Evolutionary conservation across 352 stramenopile genomes (phyloP).

Genomic region (Thraustochytrium striatum): DNA sequence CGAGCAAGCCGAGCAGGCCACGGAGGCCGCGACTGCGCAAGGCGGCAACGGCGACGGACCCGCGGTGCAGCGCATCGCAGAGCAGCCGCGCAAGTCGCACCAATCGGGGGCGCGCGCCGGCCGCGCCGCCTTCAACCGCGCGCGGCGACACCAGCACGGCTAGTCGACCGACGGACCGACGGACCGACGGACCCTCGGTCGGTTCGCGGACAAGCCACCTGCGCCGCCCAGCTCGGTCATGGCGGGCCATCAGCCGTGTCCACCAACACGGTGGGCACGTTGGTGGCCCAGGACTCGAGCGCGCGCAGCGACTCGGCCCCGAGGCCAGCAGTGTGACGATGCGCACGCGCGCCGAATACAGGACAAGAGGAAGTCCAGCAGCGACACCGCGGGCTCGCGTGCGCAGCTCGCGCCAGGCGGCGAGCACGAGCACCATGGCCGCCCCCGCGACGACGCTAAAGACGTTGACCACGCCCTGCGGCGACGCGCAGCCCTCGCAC

Average conservation of each 20-base stretch:
- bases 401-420: slow-evolving; percentile 12
- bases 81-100: too few relatives aligned
- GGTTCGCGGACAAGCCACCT: too few relatives aligned
- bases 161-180: too few relatives aligned
- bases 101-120: too few relatives aligned
- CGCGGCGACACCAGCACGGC: too few relatives aligned
- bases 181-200: too few relatives aligned
- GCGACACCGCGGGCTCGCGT: not conserved
- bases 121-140: too few relatives aligned
- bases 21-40: too few relatives aligned
- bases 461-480: slow-evolving; percentile 1
- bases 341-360: slow-evolving; percentile 34
- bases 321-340: slow-evolving; percentile 20
- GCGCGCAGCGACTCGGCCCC: slow-evolving; percentile 5
- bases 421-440: slow-evolving; percentile 8
- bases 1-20: too few relatives aligned
- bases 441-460: not conserved
- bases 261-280: not conserved
- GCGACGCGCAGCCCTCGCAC: not conserved
- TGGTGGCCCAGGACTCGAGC: not conserved
- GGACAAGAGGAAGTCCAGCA: slow-evolving; percentile 14
- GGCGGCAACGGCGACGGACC: too few relatives aligned
- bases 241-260: not conserved
- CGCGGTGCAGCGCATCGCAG: too few relatives aligned
- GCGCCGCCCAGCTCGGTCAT: too few relatives aligned